phyloP scores from a whole-genome alignment of 805 yeast genomes.

The Monosporozyma aerobia region DNA sequence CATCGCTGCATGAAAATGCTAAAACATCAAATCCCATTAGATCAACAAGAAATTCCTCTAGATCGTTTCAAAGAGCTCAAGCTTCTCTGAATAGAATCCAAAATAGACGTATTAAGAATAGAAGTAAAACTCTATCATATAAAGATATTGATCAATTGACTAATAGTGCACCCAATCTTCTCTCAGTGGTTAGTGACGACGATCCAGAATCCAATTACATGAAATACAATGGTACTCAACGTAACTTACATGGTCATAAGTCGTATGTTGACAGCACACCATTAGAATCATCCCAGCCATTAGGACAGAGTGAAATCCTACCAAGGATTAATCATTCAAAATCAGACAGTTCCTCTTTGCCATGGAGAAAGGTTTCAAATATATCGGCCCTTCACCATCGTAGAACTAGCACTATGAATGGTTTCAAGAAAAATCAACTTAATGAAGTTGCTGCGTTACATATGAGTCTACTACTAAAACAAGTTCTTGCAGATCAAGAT shows the following conservation, averaged over 20 bases:
- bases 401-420: background rate
- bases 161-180: conserved; percentile 29
- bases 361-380: conserved; percentile 19
- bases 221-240: background rate
- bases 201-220: conserved; percentile 3
- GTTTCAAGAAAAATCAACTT: conserved; percentile 22
- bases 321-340: background rate
- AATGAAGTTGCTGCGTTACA: conserved; percentile 34
- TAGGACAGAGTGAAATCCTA: background rate
- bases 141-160: conserved; percentile 18
- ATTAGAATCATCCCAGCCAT: background rate
- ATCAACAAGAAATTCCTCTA: conserved; percentile 31
- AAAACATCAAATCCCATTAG: conserved; percentile 30
- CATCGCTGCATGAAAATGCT: conserved; percentile 37
- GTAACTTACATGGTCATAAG: background rate
- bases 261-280: no score
- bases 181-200: conserved; percentile 19
- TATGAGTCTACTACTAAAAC: conserved; percentile 44
- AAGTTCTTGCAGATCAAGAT: conserved; percentile 51
- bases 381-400: conserved; percentile 7
- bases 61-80: conserved; percentile 55
- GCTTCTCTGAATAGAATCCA: conserved; percentile 55
- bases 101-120: conserved; percentile 45
- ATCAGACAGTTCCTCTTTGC: background rate
- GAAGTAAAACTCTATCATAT: conserved; percentile 26